Conservation (phyloP, 108 stramenopile genomes). For the Asterionellopsis glacialis region DNA sequence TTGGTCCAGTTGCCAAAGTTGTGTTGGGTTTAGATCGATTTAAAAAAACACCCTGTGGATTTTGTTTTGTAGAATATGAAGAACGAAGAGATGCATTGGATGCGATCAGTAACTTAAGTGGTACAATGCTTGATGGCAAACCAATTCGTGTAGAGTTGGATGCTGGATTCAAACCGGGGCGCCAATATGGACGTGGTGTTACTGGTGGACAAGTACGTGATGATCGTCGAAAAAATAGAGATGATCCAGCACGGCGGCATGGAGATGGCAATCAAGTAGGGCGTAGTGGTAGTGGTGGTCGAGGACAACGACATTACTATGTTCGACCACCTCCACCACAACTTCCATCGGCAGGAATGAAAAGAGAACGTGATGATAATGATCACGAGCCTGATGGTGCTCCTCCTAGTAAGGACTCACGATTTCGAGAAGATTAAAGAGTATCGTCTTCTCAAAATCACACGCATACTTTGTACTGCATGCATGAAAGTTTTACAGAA, state of each 20-base stretch:
- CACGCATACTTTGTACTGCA: too few relatives aligned
- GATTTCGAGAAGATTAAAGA: background rate
- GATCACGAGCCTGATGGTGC: background rate
- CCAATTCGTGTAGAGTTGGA: slow-evolving; percentile 94
- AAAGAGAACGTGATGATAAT: slow-evolving; percentile 7
- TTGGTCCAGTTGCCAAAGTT: slow-evolving; percentile 82
- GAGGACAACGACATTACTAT: background rate
- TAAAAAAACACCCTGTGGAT: slow-evolving; percentile 88
- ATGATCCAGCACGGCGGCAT: slow-evolving; percentile 13
- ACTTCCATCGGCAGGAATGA: background rate
- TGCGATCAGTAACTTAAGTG: slow-evolving; percentile 71
- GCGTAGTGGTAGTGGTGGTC: background rate
- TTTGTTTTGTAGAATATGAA: slow-evolving; percentile 92
- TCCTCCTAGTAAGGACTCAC: background rate
- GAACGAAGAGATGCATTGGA: slow-evolving; percentile 61
- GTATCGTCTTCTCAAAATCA: too few relatives aligned
- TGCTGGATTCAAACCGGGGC: slow-evolving; percentile 91
- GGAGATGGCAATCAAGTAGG: too few relatives aligned
- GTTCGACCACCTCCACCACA: background rate
- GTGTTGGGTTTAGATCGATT: slow-evolving; percentile 91
- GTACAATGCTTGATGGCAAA: slow-evolving; percentile 87
- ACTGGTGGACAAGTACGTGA: slow-evolving; percentile 94
- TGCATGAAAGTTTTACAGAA: too few relatives aligned
- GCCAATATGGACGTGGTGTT: slow-evolving; percentile 91
- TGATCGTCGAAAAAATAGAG: slow-evolving; percentile 63